Evolutionary conservation across 2,329 filamentous ascomycete genomes (phyloP).

Genomic region (Arthroderma sp.): DNA sequence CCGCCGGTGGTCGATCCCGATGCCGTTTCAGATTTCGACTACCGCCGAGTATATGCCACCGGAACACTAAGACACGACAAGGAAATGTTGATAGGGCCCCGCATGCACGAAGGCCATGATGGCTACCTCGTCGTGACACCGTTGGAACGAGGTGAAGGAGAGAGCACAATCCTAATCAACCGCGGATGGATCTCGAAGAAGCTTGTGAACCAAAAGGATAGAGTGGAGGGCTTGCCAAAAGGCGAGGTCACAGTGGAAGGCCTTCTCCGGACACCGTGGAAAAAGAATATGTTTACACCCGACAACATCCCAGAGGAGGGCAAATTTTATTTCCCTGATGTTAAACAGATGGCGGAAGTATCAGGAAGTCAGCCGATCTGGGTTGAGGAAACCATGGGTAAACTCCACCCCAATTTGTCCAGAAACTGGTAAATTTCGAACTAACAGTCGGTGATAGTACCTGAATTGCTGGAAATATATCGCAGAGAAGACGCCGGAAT

Average conservation of each 20-base stretch:
- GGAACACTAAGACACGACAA: conserved; percentile 72
- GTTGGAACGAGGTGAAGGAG: conserved; percentile 52
- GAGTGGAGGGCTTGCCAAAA: conserved; percentile 51
- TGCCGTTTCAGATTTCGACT: conserved; percentile 84
- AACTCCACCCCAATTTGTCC: conserved; percentile 7
- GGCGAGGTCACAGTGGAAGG: conserved; percentile 72
- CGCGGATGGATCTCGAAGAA: conserved; percentile 83
- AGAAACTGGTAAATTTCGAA: conserved; percentile 4
- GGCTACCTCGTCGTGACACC: conserved; percentile 89
- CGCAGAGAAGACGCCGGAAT: conserved; percentile 68
- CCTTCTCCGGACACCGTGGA: conserved; percentile 74
- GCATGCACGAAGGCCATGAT: conserved; percentile 76
- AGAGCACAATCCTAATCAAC: conserved; percentile 69
- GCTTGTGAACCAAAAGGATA: conserved; percentile 48
- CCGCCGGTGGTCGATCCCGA: conserved; percentile 68
- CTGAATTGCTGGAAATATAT: conserved; percentile 63
- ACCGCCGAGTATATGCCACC: conserved; percentile 63
- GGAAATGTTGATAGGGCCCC: conserved; percentile 91
- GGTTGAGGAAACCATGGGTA: conserved; percentile 93
- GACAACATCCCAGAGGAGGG: conserved; percentile 70
- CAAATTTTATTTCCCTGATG: conserved; percentile 92
- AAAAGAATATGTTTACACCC: conserved; percentile 97
- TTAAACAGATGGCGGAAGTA: conserved; percentile 74
- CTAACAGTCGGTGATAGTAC: conserved; percentile 39
- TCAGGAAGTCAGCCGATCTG: conserved; percentile 78